Base-by-base conservation (phyloP, 331 rosid species). In the Stylosanthes scabra region DNA sequence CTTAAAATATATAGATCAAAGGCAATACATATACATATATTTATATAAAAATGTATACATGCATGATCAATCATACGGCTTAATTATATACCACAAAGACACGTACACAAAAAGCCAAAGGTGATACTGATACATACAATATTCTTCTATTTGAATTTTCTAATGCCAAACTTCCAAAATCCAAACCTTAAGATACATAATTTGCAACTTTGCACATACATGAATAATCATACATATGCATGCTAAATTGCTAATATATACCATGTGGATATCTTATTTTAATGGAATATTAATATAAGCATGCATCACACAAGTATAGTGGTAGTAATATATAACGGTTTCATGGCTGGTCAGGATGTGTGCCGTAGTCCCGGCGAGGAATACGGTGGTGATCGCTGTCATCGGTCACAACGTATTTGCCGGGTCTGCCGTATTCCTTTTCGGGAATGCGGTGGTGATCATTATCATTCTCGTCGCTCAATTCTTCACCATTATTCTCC, bases 341-440 rank as follows among this genome's bases (percentile, higher is more conserved):
- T 62, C 29, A 31, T 5, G 37, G n/a, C 27, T 41, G 61, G 61
- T 45, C 57, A 6, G 52, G 52, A 8, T 20, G 78, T 58, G 29
- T 59, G 34, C n/a, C 57, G 15, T 11, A 68, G 37, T 77, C 73
- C 61, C 60, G 70, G 29, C 78, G 86, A 70, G 81, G 86, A 42
- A 78, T 74, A 31, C 62, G 45, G 64, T 78, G 86, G 39, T 82
- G 83, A 77, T 77, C 77, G 55, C 14, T 60, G 29, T 62, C 76
- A 2, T 15, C 56, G 1, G n/a, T 57, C 63, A 37, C 51, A 3
- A 12, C 20, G 5, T 49, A 9, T 8, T 42, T 4, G 2, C 13
- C 72, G 4, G 68, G 63, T 45, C 45, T 61, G 2, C 59, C 51
- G 5, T 52, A 45, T 45, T 44, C 31, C 49, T 59, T 29, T 15